These are phyloP conservation scores for Fusarium torulosum DNA, from an alignment of 2,329 filamentous ascomycete genomes.

Conservation along the genomic window DNA sequence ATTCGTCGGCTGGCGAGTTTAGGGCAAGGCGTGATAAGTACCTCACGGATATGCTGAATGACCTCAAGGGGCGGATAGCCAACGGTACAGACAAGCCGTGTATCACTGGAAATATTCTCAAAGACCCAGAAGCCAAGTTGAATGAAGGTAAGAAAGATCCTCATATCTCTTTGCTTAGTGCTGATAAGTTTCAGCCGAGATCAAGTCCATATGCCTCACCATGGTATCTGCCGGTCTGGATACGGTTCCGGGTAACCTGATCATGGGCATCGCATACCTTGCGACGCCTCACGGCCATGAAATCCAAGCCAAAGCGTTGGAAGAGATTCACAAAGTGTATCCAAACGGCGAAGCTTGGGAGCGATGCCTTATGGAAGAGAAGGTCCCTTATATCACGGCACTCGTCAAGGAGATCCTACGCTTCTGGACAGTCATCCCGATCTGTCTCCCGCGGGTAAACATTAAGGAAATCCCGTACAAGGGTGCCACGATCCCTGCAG, in stretches of 20 bases:
- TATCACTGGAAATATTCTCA: conserved; percentile 67
- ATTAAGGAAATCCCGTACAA: conserved; percentile 80
- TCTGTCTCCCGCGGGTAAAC: conserved; percentile 78
- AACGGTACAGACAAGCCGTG: conserved; percentile 58
- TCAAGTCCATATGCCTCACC: conserved; percentile 84
- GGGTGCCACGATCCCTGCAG: conserved; percentile 75
- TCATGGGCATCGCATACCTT: conserved; percentile 83
- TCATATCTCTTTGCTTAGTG: background rate
- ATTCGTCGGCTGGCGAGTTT: conserved; percentile 72
- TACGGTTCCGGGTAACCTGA: conserved; percentile 82
- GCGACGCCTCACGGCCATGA: conserved; percentile 74
- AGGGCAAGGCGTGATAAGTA: conserved; percentile 76
- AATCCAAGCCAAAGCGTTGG: conserved; percentile 77
- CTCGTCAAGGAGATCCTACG: conserved; percentile 83
- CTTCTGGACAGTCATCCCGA: conserved; percentile 83
- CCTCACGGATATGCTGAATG: conserved; percentile 75
- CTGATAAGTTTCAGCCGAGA: conserved; percentile 67
- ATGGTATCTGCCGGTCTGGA: conserved; percentile 87
- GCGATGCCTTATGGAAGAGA: conserved; percentile 78
- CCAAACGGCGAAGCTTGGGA: conserved; percentile 83
- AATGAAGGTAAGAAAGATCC: conserved; percentile 50
- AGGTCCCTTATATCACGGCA: conserved; percentile 80
- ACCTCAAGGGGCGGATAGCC: conserved; percentile 58
- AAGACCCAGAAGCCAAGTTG: conserved; percentile 58
- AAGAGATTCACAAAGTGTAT: conserved; percentile 78